These are phyloP conservation scores for Amoeboaphelidium occidentale DNA, from an alignment of 371 early-diverging fungal species.

Conservation along the genomic window DNA sequence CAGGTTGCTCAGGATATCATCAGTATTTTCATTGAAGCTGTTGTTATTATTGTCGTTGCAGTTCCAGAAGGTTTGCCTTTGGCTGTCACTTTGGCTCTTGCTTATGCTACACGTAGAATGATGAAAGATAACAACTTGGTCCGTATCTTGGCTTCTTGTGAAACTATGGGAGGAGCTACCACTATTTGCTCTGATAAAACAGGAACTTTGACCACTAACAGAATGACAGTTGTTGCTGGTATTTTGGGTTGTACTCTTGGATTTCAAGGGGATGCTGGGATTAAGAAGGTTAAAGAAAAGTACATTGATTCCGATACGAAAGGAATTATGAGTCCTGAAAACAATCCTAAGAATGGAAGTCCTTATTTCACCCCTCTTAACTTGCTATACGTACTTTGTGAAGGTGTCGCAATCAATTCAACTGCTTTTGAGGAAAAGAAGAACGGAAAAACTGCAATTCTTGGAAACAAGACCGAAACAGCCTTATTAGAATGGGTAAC, in stretches of 20 bases:
- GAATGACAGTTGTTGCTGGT: slow-evolving; percentile 65
- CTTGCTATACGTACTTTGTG: slow-evolving; percentile 15
- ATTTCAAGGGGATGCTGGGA: slow-evolving; percentile 3
- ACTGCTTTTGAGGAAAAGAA: slow-evolving; percentile 48
- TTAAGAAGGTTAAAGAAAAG: slow-evolving; percentile 5
- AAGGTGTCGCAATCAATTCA: slow-evolving; percentile 57
- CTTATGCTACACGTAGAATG: slow-evolving; percentile 51
- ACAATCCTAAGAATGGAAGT: background rate
- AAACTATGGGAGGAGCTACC: slow-evolving; percentile 93
- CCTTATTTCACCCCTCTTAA: background rate
- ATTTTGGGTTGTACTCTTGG: slow-evolving; percentile 3
- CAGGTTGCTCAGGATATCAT: slow-evolving; percentile 40
- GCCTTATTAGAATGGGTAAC: slow-evolving; percentile 29
- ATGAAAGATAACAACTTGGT: slow-evolving; percentile 77
- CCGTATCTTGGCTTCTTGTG: slow-evolving; percentile 75
- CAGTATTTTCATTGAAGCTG: slow-evolving; percentile 26
- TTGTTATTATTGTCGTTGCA: slow-evolving; percentile 79
- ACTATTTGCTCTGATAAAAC: slow-evolving; percentile 93
- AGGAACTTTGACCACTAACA: slow-evolving; percentile 83
- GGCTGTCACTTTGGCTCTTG: slow-evolving; percentile 88
- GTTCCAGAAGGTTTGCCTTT: slow-evolving; percentile 96
- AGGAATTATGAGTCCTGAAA: background rate
- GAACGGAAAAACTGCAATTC: slow-evolving; percentile 25
- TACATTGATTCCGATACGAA: background rate
- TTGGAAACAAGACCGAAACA: slow-evolving; percentile 69